These are phyloP conservation scores for Polyporus tsugae DNA, from an alignment of 1,284 basidiomycete species.

Conservation along the genomic window DNA sequence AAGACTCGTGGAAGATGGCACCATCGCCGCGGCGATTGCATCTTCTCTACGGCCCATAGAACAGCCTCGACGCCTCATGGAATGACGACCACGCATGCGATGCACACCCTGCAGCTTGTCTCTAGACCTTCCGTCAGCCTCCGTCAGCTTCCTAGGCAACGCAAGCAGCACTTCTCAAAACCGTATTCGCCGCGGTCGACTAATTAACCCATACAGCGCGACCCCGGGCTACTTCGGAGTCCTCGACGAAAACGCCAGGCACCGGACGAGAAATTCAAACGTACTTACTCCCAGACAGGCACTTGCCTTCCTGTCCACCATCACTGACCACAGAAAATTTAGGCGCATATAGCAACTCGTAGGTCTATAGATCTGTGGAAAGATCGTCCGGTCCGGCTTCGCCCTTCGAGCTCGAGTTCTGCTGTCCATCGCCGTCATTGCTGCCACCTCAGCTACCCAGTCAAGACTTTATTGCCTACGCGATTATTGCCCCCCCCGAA, in stretches of 20 bases:
- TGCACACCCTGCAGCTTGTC: not conserved
- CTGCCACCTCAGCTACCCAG: not conserved
- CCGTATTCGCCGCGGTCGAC: not conserved
- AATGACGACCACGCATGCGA: not conserved
- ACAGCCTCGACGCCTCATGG: not conserved
- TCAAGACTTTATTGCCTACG: too few relatives aligned
- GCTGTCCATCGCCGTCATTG: not conserved
- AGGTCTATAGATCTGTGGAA: not conserved
- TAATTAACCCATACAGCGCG: not conserved
- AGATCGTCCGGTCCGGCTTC: not conserved
- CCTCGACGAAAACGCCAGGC: not conserved
- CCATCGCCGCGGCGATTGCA: constrained; percentile 1
- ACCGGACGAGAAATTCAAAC: not conserved
- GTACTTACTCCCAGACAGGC: not conserved
- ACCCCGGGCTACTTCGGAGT: not conserved
- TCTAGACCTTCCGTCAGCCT: not conserved
- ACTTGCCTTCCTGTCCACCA: too few relatives aligned
- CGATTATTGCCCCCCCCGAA: not conserved
- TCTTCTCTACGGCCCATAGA: not conserved
- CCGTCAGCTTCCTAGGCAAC: not conserved
- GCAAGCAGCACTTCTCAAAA: not conserved
- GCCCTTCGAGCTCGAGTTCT: not conserved
- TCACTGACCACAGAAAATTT: not conserved
- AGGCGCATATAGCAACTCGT: not conserved
- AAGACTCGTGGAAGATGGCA: not conserved